These are phyloP conservation scores for Pythium scleroteichum DNA, from an alignment of 352 stramenopile species.

Conservation along the genomic window DNA sequence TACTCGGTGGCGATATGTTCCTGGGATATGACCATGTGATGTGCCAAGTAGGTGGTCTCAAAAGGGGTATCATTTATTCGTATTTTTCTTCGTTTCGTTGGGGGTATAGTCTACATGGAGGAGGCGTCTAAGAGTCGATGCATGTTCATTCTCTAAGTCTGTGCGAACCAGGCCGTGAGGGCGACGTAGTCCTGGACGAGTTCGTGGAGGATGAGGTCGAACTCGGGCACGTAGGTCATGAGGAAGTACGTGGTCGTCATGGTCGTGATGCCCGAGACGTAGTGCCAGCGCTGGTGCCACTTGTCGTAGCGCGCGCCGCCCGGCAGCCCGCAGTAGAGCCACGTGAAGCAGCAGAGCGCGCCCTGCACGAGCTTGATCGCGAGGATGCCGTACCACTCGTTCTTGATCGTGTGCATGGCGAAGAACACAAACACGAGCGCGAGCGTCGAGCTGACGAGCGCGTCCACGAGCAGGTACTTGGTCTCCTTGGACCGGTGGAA, in stretches of 20 bases:
- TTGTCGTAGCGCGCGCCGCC: slow-evolving; percentile 72
- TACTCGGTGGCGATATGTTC: too few relatives aligned
- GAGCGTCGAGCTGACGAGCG: slow-evolving; percentile 74
- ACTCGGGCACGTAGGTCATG: slow-evolving; percentile 74
- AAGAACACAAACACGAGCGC: slow-evolving; percentile 72
- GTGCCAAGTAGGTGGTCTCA: too few relatives aligned
- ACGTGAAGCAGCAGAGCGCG: slow-evolving; percentile 68
- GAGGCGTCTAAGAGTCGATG: too few relatives aligned
- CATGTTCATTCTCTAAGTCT: slow-evolving; percentile 5
- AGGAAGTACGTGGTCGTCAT: slow-evolving; percentile 76
- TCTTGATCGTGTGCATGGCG: slow-evolving; percentile 58
- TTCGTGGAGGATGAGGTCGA: slow-evolving; percentile 78
- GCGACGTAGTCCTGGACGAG: slow-evolving; percentile 60
- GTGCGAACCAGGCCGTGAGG: slow-evolving; percentile 45
- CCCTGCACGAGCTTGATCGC: slow-evolving; percentile 59
- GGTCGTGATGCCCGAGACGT: slow-evolving; percentile 75
- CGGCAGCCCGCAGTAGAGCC: slow-evolving; percentile 80
- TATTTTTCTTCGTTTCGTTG: neutral
- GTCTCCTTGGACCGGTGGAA: slow-evolving; percentile 86
- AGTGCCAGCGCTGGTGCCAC: slow-evolving; percentile 85
- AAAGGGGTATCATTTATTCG: too few relatives aligned
- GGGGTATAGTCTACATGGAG: too few relatives aligned
- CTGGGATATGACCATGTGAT: too few relatives aligned
- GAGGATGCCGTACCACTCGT: slow-evolving; percentile 80
- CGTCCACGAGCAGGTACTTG: slow-evolving; percentile 77